Base-by-base conservation (phyloP, 2,329 filamentous ascomycete genomes). In the Sphaceloma murrayae region DNA sequence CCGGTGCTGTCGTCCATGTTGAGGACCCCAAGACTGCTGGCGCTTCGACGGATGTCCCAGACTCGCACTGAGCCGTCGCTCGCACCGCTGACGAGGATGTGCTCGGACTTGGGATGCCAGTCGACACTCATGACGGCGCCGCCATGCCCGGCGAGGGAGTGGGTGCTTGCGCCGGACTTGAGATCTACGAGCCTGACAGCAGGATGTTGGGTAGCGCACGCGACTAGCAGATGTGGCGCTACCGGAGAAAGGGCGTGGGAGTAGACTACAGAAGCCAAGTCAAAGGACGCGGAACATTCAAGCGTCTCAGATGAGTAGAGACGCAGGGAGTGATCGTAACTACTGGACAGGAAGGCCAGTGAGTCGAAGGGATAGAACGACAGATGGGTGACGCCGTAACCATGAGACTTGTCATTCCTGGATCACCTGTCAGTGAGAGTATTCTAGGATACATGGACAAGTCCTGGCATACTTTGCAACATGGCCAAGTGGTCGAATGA, bases 171-270 rank as follows among this genome's bases (percentile, higher is more conserved):
- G 2, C 86, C 86, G 1, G 87, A 88, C 43, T 84, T 82, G 24
- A 95, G 70, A 58, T 96, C 89, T 4, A 95, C 77, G 5, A 96
- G 74, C 11, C 87, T 79, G 10, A 94, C 82, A 18, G 83, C 74
- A 5, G 85, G 85, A 58, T 91, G 80, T 51, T 93, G 86, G 0
- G 87, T 93, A 1, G 84, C 88, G 56, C 86, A 91, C 7, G 89
- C 87, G 7, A 95, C 83, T 3, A 94, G 73, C 0, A 94, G 70
- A 56, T 87, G 73, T 43, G 76, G 67, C 46, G 85, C 74, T 47
- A 88, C 67, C 31, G 80, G 74, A 1, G 87, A 94, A 18, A 85
- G 72, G 0, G 83, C 78, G 60, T 94, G 87, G 1, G 82, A 79
- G 62, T 86, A 85, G 36, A 85, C 69, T 22, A 80, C 80, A 3